Evolutionary conservation across 805 yeast genomes (phyloP).

Genomic region (Metschnikowia hibisci): DNA sequence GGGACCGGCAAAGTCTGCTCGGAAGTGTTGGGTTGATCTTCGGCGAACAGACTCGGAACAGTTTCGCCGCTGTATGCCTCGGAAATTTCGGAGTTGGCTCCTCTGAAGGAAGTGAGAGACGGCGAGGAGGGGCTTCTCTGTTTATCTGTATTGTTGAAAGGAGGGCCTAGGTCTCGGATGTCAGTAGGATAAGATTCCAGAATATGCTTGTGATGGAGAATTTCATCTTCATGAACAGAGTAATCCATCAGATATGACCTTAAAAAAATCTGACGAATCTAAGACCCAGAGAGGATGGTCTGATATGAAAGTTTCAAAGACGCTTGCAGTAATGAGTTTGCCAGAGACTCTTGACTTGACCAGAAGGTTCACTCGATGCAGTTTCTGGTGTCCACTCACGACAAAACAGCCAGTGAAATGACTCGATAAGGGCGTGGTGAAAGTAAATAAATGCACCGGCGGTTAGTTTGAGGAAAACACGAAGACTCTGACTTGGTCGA

Average conservation of each 20-base stretch:
- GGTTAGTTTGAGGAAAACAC: neutral
- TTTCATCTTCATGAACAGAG: constrained; percentile 1
- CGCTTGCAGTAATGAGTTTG: neutral
- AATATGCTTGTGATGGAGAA: neutral
- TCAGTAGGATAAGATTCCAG: neutral
- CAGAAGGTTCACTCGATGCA: no score
- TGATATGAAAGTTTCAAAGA: neutral
- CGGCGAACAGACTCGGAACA: constrained; percentile 17
- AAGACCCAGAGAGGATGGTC: neutral
- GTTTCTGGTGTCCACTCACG: neutral
- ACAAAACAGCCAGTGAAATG: neutral
- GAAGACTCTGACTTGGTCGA: neutral
- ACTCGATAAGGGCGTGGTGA: neutral
- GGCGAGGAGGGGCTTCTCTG: constrained; percentile 15
- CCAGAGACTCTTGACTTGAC: no score
- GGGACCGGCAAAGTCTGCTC: constrained; percentile 6
- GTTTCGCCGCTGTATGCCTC: constrained; percentile 19
- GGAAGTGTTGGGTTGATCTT: constrained; percentile 12
- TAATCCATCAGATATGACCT: constrained; percentile 3
- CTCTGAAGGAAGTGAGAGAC: constrained; percentile 13
- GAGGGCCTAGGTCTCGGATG: constrained; percentile 4
- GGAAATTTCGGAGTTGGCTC: constrained; percentile 14
- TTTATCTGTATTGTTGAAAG: neutral
- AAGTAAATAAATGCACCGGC: neutral
- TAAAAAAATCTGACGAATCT: neutral